Evolutionary conservation across 1,139 yeast species (phyloP).

Genomic region (Lodderomyces oxycetoniae): DNA sequence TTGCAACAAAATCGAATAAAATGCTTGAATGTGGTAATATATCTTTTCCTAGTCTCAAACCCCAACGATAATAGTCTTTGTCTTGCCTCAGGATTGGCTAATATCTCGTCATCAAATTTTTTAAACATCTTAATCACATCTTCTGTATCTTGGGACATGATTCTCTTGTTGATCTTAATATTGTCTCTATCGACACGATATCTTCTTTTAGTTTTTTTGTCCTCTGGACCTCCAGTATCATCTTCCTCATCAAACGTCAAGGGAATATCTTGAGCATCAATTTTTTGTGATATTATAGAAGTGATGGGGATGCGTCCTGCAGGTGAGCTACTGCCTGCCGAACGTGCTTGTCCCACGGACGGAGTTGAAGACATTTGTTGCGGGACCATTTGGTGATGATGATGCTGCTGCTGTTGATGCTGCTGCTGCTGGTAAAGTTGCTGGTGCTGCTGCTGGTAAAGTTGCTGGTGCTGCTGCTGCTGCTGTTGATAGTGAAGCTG

Average conservation of each 20-base stretch:
- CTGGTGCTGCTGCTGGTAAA: constrained; percentile 1
- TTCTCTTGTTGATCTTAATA: constrained; percentile 16
- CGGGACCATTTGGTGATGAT: neutral
- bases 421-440: no score
- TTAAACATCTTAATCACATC: constrained; percentile 18
- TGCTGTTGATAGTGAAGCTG: neutral
- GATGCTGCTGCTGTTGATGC: neutral
- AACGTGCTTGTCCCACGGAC: no score
- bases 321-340: neutral
- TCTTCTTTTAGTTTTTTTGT: constrained; percentile 12
- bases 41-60: constrained; percentile 17
- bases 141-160: constrained; percentile 18
- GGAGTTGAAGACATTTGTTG: neutral
- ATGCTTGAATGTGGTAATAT: constrained; percentile 17
- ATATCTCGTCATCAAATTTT: constrained; percentile 17
- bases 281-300: constrained; percentile 17
- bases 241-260: constrained; percentile 5
- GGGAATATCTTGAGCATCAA: constrained; percentile 14
- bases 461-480: constrained; percentile 1
- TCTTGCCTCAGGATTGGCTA: constrained; percentile 16
- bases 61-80: constrained; percentile 14
- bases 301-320: constrained; percentile 14
- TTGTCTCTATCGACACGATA: constrained; percentile 16
- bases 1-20: constrained; percentile 17
- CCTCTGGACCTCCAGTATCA: constrained; percentile 3